These are phyloP conservation scores for Pulveroboletus sp. DNA, from an alignment of 768 basidiomycete genomes.

Conservation along the genomic window DNA sequence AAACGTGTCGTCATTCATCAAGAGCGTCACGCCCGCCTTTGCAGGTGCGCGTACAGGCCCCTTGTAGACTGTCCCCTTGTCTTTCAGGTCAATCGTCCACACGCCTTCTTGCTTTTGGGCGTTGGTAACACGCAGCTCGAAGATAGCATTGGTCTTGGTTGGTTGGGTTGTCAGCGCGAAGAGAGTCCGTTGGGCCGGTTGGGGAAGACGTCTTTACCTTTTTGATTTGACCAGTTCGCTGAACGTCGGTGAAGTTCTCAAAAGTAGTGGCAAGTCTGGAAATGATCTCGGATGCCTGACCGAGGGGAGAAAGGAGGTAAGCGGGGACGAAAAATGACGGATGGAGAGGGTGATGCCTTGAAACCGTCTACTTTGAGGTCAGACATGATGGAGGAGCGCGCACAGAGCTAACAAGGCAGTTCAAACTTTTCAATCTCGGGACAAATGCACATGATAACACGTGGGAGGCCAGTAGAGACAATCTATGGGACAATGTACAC, in stretches of 20 bases:
- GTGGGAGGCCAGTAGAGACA: neutral
- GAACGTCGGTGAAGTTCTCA: conserved; percentile 47
- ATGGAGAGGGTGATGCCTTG: conserved; percentile 40
- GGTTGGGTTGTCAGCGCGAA: neutral
- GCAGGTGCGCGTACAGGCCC: conserved; percentile 44
- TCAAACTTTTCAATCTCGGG: neutral
- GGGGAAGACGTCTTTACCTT: conserved; percentile 41
- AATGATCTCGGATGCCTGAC: conserved; percentile 66
- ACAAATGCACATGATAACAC: conserved; percentile 5
- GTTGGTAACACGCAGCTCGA: conserved; percentile 80
- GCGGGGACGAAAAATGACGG: neutral
- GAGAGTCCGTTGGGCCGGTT: neutral
- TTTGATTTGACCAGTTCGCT: conserved; percentile 67
- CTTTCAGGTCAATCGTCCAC: conserved; percentile 95
- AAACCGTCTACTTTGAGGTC: conserved; percentile 72
- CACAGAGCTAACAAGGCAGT: neutral
- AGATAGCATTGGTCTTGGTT: conserved; percentile 71
- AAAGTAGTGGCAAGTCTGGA: conserved; percentile 50
- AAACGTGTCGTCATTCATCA: conserved; percentile 74
- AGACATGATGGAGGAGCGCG: conserved; percentile 44
- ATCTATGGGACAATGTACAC: neutral
- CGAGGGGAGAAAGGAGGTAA: neutral
- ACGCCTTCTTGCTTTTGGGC: conserved; percentile 60
- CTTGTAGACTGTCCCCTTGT: conserved; percentile 69
- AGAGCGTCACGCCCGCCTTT: conserved; percentile 80